Evolutionary conservation across 345 rosid species (phyloP), one percentile per base, ranked within the genome.

Genomic region (Hibiscus mutabilis): DNA sequence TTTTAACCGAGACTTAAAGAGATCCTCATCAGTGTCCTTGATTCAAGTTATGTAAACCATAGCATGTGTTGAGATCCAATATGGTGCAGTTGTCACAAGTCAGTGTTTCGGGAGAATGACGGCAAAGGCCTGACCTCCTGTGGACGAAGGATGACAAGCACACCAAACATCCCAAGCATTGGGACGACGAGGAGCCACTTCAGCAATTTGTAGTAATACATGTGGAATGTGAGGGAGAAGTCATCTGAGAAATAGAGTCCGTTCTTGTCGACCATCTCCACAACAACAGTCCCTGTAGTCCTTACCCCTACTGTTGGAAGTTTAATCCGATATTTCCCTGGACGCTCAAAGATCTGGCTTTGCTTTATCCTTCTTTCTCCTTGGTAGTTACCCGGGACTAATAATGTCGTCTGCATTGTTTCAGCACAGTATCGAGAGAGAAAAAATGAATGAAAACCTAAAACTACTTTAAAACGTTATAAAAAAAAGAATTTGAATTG

Each of bases 161-260:
- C 82, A 63, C 84, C 87, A 55, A 96, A 91, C 99, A 96, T 91
- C 33, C 95, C 98, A n/a, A 96, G 92, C 99, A 96, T 96, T 16
- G 99, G 99, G 58, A 92, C 92, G 72, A 96, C 93, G n/a, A 96
- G 90, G 42, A 96, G 96, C 98, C 99, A 96, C 83, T 96, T 96
- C 25, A 92, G 91, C 65, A 96, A 89, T 83, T 86, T 96, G 80
- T 96, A 92, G 84, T 92, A 96, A 80, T 92, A 81, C 98, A 96
- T 96, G 70, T 96, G 99, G 87, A 96, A 96, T 31, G 99, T 96
- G 53, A 96, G 82, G 44, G 98, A 91, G 88, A 96, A 96, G 51
- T 92, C 97, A 35, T 96, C 99, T 24, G 98, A 87, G 92, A 92
- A 92, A 77, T 89, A 81, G 71, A 96, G 72, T 37, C 97, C 93